phyloP scores from a whole-genome alignment of 331 rosid genomes.

The Telfairia occidentalis region DNA sequence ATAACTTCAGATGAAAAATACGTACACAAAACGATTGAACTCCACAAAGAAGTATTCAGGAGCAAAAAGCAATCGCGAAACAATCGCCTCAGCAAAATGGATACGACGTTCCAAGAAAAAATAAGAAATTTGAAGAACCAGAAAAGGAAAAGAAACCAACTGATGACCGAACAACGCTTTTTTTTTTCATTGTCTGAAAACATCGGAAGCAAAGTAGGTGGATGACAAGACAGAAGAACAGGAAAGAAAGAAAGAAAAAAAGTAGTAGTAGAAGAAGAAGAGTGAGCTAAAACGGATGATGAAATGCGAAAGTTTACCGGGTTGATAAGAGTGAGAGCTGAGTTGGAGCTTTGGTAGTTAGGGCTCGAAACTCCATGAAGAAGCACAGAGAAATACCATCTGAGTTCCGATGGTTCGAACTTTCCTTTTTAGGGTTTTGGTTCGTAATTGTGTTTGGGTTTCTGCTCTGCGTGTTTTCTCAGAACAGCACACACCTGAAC shows the following conservation, averaged over 20 bases:
- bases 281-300: slow-evolving; percentile 19
- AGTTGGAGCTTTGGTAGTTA: slow-evolving; percentile 26
- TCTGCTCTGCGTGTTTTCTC: not conserved
- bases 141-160: not conserved
- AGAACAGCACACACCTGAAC: not conserved
- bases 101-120: not conserved
- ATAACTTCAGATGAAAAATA: not conserved
- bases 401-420: slow-evolving; percentile 5
- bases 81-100: not conserved
- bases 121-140: not conserved
- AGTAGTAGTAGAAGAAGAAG: not conserved
- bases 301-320: not conserved
- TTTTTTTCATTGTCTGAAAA: not conserved
- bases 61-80: not conserved
- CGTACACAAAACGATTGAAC: not conserved
- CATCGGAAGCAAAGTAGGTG: slow-evolving; percentile 9
- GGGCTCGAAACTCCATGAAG: slow-evolving; percentile 43
- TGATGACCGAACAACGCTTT: not conserved
- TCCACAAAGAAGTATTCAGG: not conserved
- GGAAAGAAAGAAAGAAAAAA: not conserved
- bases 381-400: slow-evolving; percentile 39
- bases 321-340: slow-evolving; percentile 11
- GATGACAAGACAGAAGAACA: not conserved
- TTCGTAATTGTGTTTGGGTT: not conserved
- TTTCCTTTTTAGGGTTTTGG: slow-evolving; percentile 17